Base-by-base conservation (phyloP, 2,329 filamentous ascomycete species). In the Mariannaea elegans region DNA sequence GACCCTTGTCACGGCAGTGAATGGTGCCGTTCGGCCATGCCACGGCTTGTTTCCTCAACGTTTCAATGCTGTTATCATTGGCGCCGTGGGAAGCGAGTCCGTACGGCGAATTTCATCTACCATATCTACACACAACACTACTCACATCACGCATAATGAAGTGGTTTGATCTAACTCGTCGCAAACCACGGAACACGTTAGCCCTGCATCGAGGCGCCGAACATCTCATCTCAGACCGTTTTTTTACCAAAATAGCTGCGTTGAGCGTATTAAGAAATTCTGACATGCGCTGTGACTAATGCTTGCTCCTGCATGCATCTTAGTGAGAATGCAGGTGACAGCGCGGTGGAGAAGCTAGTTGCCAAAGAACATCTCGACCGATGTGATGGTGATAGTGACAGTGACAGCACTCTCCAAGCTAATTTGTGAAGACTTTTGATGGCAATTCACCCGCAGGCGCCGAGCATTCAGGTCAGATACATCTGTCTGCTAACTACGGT, bases 1-100 rank as follows among this genome's bases (percentile, higher is more conserved):
- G 13, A 49, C 29, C 34, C 47, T 38, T 16, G 24, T 21, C 36
- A 48, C 42, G 46, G 53, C 48, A 57, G 52, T 61, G 53, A 47
- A 47, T 48, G 41, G 29, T 61, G 34, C 31, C 46, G 36, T 57
- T 39, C 32, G n/a, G 32, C 39, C 42, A 48, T 36, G 16, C 38
- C 36, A 16, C 39, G 51, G 32, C 38, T 48, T 7, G 34, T 45
- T 48, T 46, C 36, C 21, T 49, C n/a, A 34, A 32, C 38, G 58
- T 51, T 31, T 56, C 41, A 16, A 5, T 41, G 14, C 32, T 38
- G 44, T 45, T 54, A n/a, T 50, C 38, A 50, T 38, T 18, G 16
- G 23, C 38, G 23, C 49, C 56, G 49, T 44, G 36, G 38, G 44
- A 41, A 45, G 50, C 50, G 38, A 50, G 24, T 18, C 51, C 29